Percentiles rank a stretch among this genome's conserved stretches.
Evolutionary conservation across 768 basidiomycete species (phyloP).

Genomic region (Lepiota venenata): DNA sequence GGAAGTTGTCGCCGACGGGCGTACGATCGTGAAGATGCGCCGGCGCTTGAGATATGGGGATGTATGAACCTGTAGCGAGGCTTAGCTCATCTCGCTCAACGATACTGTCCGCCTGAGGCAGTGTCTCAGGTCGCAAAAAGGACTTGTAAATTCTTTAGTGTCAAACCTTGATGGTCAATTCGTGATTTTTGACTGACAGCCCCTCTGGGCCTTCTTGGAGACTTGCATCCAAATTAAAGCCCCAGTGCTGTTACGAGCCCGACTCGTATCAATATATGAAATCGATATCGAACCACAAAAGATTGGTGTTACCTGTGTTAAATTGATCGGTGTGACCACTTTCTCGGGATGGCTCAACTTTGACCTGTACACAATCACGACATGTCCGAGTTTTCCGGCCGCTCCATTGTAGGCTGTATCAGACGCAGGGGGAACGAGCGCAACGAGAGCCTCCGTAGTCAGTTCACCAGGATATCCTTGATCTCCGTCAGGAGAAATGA

Average conservation of each 20-base stretch:
- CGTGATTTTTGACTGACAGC: constrained; percentile 49
- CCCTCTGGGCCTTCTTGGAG: constrained; percentile 38
- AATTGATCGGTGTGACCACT: constrained; percentile 66
- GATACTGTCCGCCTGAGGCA: constrained; percentile 46
- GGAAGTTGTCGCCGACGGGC: constrained; percentile 55
- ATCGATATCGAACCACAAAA: background rate
- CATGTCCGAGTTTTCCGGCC: constrained; percentile 48
- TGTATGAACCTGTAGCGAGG: constrained; percentile 52
- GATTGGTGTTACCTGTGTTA: constrained; percentile 55
- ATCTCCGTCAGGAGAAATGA: constrained; percentile 61
- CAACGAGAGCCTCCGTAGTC: constrained; percentile 53
- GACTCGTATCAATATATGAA: background rate
- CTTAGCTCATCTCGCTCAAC: constrained; percentile 47
- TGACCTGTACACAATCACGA: constrained; percentile 67
- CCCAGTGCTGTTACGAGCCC: constrained; percentile 58
- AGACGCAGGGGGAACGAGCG: constrained; percentile 35
- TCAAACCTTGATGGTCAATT: constrained; percentile 37
- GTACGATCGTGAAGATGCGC: constrained; percentile 48
- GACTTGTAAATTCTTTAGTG: background rate
- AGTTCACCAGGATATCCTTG: constrained; percentile 69
- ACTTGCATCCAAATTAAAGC: constrained; percentile 77
- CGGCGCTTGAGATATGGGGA: constrained; percentile 41
- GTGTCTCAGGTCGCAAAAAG: constrained; percentile 1
- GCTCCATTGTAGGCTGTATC: constrained; percentile 14
- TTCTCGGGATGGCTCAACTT: constrained; percentile 48